These are phyloP conservation scores for Lepidium sativum DNA, from an alignment of 345 rosid genomes.

Conservation along the genomic window DNA sequence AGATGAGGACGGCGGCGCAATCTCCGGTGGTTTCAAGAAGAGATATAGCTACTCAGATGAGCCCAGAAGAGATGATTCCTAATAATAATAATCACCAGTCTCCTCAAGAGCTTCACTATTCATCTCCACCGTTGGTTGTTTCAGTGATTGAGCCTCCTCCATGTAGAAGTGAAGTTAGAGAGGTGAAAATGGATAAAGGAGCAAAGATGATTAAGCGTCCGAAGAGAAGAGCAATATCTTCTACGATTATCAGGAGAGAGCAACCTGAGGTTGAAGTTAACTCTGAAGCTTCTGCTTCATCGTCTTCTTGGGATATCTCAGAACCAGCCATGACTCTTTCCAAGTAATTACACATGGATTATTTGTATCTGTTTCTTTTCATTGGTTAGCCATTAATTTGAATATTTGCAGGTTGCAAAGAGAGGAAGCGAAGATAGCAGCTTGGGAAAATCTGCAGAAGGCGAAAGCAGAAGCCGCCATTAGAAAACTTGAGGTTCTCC, in stretches of 20 bases:
- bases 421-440: slow-evolving; percentile 85
- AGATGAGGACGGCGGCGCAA: slow-evolving; percentile 23
- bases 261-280: slow-evolving; percentile 35
- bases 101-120: slow-evolving; percentile 23
- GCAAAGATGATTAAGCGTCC: slow-evolving; percentile 52
- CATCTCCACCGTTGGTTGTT: slow-evolving; percentile 35
- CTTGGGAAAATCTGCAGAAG: slow-evolving; percentile 96
- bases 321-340: slow-evolving; percentile 53
- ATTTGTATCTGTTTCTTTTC: neutral
- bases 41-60: slow-evolving; percentile 97
- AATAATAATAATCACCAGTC: slow-evolving; percentile 25
- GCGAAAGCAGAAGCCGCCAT: slow-evolving; percentile 98
- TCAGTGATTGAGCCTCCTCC: slow-evolving; percentile 30
- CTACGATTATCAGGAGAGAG: slow-evolving; percentile 34
- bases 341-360: slow-evolving; percentile 31
- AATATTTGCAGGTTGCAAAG: slow-evolving; percentile 49
- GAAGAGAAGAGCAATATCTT: slow-evolving; percentile 33
- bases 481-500: slow-evolving; percentile 71
- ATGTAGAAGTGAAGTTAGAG: slow-evolving; percentile 56
- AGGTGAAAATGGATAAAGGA: slow-evolving; percentile 69
- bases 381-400: neutral
- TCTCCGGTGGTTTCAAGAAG: slow-evolving; percentile 49
- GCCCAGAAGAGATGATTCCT: slow-evolving; percentile 41
- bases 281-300: slow-evolving; percentile 27
- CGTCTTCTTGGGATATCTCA: slow-evolving; percentile 51